These are phyloP conservation scores for Podaxis sp. DNA, from an alignment of 768 basidiomycete species.

Conservation along the genomic window DNA sequence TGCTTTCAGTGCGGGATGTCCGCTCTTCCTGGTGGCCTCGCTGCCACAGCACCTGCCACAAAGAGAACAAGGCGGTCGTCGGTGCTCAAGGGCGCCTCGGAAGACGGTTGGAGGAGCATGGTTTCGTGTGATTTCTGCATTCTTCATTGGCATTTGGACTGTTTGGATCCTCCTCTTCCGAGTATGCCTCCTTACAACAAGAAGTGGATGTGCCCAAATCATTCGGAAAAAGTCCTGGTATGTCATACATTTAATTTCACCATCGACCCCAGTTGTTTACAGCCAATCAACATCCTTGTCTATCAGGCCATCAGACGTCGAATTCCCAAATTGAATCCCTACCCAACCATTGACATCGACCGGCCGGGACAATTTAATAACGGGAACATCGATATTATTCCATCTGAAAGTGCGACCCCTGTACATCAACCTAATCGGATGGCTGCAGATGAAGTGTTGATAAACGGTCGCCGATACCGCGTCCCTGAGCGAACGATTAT, in stretches of 20 bases:
- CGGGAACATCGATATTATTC: conserved; percentile 87
- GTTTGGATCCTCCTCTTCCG: conserved; percentile 86
- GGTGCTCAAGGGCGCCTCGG: conserved; percentile 35
- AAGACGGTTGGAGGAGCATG: conserved; percentile 70
- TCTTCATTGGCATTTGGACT: conserved; percentile 97
- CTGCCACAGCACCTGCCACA: conserved; percentile 51
- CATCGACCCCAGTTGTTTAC: background rate
- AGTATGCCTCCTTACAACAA: conserved; percentile 82
- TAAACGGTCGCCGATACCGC: conserved; percentile 87
- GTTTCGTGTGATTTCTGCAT: conserved; percentile 95
- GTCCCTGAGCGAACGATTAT: conserved; percentile 91
- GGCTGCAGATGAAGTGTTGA: conserved; percentile 77
- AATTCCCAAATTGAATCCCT: conserved; percentile 67
- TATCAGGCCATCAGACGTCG: conserved; percentile 78
- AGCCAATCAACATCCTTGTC: conserved; percentile 1
- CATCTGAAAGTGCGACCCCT: conserved; percentile 53
- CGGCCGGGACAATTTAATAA: conserved; percentile 79
- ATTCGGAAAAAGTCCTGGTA: conserved; percentile 84
- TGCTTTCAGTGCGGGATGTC: conserved; percentile 91
- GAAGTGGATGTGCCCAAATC: conserved; percentile 99
- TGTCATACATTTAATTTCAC: conserved; percentile 26
- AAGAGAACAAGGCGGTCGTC: conserved; percentile 56
- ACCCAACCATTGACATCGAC: conserved; percentile 68
- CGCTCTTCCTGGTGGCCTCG: conserved; percentile 58
- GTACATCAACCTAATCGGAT: conserved; percentile 37